Evolutionary conservation across 208 protist genomes (phyloP), one percentile per base, ranked within the genome.

Genomic region (Crithidia mellificae): DNA sequence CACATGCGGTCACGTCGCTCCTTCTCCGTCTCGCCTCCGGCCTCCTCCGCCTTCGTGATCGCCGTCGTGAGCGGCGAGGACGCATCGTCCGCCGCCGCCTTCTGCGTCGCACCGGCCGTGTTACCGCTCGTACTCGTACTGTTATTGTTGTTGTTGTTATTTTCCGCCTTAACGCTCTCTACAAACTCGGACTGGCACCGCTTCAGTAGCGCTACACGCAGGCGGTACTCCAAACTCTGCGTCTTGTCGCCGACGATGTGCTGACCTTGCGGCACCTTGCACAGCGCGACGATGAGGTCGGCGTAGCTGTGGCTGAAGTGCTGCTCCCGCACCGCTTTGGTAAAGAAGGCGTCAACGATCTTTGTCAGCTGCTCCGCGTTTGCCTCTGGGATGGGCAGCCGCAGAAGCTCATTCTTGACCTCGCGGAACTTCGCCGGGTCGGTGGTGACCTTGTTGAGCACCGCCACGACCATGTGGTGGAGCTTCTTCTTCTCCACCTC

Each of bases 381-480:
- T 6, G 87, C 85, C 55, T 93, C 87, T 0, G 90, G 87, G 57
- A 93, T 88, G 25, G 90, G 90, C 57, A 95, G 77, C 11, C 87
- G 87, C 57, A 92, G 66, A 38, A 95, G 67, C 58, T 92, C 90
- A 72, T 93, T 92, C 68, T 87, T 88, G 19, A 95, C 82, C 72
- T 93, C 87, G 19, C 80, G 71, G 56, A 87, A 95, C 80, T 93
- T 93, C 20, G 58, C 74, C 8, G 83, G 57, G 54, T 95, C 87
- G 56, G 76, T 81, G 29, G 90, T 90, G 11, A 95, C 90, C 63
- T 90, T 87, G 75, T 95, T 95, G 25, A 95, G 87, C 41, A 93
- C 80, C 30, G 85, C 73, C 27, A 88, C 80, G 17, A 95, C 90
- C 75, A 86, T 83, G 34, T 92, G 83, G 27, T 91, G 81, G 19